These are phyloP conservation scores for Biancaea sappan DNA, from an alignment of 306 rosid species.

Conservation along the genomic window DNA sequence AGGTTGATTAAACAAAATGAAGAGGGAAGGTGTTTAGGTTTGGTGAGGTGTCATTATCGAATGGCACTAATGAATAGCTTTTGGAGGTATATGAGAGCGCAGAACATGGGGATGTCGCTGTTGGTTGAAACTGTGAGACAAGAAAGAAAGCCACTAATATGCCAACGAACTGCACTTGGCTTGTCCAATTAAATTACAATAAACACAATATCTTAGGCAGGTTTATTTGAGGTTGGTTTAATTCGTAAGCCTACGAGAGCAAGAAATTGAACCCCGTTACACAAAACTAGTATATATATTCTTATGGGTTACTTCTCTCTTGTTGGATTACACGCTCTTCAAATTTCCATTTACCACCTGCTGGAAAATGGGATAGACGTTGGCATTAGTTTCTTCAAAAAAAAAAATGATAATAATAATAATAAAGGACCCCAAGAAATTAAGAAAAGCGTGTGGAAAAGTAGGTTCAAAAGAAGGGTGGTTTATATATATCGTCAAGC, in stretches of 20 bases:
- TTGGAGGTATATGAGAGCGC: constrained; percentile 22
- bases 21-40: constrained; percentile 24
- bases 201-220: neutral
- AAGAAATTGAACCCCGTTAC: constrained; percentile 31
- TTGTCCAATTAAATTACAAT: neutral
- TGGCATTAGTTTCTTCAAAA: neutral
- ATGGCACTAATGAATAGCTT: constrained; percentile 1
- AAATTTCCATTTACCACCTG: constrained; percentile 3
- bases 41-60: constrained; percentile 45
- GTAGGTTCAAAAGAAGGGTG: neutral
- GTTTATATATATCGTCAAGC: neutral
- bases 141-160: constrained; percentile 29
- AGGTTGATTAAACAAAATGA: neutral
- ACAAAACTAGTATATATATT: neutral
- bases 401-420: no score
- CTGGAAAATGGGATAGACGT: neutral
- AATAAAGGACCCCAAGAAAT: neutral
- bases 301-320: constrained; percentile 45
- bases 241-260: constrained; percentile 22
- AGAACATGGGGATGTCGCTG: constrained; percentile 23
- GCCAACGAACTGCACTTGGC: constrained; percentile 41
- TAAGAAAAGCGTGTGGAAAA: neutral
- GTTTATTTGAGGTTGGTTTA: constrained; percentile 25
- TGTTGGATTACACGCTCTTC: constrained; percentile 24
- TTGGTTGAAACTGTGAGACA: constrained; percentile 38